Conservation (phyloP, 1,284 basidiomycete genomes). For the Trichosporon ovoides region DNA sequence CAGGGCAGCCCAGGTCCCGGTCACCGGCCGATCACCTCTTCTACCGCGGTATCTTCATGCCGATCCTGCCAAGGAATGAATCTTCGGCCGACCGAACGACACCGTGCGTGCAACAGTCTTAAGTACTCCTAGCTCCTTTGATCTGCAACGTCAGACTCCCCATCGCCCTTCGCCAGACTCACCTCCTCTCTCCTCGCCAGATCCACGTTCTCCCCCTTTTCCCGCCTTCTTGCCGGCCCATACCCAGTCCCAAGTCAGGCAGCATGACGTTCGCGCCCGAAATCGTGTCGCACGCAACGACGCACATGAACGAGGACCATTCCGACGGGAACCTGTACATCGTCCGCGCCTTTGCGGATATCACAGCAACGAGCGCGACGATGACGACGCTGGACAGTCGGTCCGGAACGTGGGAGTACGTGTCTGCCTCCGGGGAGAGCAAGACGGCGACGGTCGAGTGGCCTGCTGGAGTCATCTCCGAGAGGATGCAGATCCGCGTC, state of each 20-base stretch:
- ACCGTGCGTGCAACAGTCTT: too few relatives aligned
- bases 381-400: slow-evolving; percentile 1
- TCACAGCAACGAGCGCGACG: background rate
- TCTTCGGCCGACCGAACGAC: too few relatives aligned
- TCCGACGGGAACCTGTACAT: slow-evolving; percentile 10
- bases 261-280: background rate
- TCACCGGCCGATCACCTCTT: too few relatives aligned
- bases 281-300: background rate
- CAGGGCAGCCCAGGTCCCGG: too few relatives aligned
- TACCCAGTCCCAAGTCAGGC: too few relatives aligned
- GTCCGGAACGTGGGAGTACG: slow-evolving; percentile 6
- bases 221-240: too few relatives aligned
- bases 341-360: slow-evolving; percentile 6
- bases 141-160: too few relatives aligned
- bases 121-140: too few relatives aligned
- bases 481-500: slow-evolving; percentile 8
- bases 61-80: too few relatives aligned
- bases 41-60: too few relatives aligned
- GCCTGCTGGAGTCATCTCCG: background rate
- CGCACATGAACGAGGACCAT: slow-evolving; percentile 10
- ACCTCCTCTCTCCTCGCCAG: too few relatives aligned
- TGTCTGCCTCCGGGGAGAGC: background rate
- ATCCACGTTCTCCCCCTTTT: background rate
- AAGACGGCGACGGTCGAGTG: background rate
- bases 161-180: too few relatives aligned